Evolutionary conservation across 305 asterid species (phyloP), one percentile per base, ranked within the genome.

Genomic region (Solanum hybrid): DNA sequence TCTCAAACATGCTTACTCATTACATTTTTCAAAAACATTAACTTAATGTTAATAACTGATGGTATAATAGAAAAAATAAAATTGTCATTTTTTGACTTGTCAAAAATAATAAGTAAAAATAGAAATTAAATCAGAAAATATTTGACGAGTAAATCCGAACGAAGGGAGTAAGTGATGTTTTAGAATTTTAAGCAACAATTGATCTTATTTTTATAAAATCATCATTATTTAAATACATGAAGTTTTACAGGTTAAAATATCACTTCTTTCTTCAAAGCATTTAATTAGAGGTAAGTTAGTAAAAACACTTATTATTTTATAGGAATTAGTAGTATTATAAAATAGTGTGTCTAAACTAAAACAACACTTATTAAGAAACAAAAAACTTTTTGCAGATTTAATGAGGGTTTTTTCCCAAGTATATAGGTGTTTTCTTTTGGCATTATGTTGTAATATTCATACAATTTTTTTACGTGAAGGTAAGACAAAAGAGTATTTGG

Each of bases 391-490:
- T 38, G 84, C 1, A 79, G 13, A 80, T 80, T 78, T 26, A 80
- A 7, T 14, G 86, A 22, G 66, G 31, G 7, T 37, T 37, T 26
- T 26, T 8, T 0, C 24, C 56, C 85, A 78, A 78, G 66, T 37
- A 38, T 4, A 13, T 14, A 37, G 13, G 7, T 17, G 35, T 80
- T 80, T 40, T 80, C 35, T 3, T 38, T 42, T 81, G 26, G 27
- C 14, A 42, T 4, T 35, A 45, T 82, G 40, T 82, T 15, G 87
- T 40, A 15, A 80, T 15, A 17, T 82, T 45, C 87, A 45, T 82
- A 82, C 40, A 45, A 29, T 8, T 45, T 82, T 8, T 37, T 45
- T 82, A 45, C 40, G 87, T 82, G 40, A 45, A 82, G 73, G 40
- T 82, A 45, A 45, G 40, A 82, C n/a, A 17, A 17, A 72, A 37